Conservation (phyloP, 371 early-diverging fungal genomes). For the Mortierella sp. region DNA sequence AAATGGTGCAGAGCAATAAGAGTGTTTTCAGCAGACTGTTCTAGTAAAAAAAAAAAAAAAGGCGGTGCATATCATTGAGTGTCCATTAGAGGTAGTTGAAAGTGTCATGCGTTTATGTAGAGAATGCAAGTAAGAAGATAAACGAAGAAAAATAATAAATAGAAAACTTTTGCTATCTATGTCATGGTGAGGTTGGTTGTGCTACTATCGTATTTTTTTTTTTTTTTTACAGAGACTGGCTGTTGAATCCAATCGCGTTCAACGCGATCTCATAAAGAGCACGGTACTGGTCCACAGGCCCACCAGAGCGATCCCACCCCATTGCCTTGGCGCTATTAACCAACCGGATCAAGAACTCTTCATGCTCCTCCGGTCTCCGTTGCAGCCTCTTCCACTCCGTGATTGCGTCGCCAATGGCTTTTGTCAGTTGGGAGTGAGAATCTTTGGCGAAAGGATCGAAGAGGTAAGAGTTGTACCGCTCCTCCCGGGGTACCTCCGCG, state of each 20-base stretch:
- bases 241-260: constrained; percentile 29
- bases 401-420: constrained; percentile 64
- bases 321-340: constrained; percentile 66
- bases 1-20: too few species aligned
- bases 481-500: constrained; percentile 28
- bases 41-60: too few species aligned
- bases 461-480: constrained; percentile 70
- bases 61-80: too few species aligned
- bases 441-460: constrained; percentile 59
- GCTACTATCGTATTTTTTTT: not conserved
- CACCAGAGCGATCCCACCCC: constrained; percentile 68
- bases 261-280: constrained; percentile 60
- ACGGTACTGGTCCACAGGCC: constrained; percentile 66
- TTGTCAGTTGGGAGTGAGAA: constrained; percentile 41
- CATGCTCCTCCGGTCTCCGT: constrained; percentile 56
- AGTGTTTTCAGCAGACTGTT: too few species aligned
- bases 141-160: not conserved
- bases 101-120: not conserved
- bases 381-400: constrained; percentile 59
- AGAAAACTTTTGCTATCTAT: constrained; percentile 4
- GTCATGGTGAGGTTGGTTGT: not conserved
- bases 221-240: not conserved
- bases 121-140: not conserved
- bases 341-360: constrained; percentile 67
- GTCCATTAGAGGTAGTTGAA: too few species aligned